These are phyloP conservation scores for Pascua guehoae DNA, from an alignment of 1,284 basidiomycete genomes.

Conservation along the genomic window DNA sequence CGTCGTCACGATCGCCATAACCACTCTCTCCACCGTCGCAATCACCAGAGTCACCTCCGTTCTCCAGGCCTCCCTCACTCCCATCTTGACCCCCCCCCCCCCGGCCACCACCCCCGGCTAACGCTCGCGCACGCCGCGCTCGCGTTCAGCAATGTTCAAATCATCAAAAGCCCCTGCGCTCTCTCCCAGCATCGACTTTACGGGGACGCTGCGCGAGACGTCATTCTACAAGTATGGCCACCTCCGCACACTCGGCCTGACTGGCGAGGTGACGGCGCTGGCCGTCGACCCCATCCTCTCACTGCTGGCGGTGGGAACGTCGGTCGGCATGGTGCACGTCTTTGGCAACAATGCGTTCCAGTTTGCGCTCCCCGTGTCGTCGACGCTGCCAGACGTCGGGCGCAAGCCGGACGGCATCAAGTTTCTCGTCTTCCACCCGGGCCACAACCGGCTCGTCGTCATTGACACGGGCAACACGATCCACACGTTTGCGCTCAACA, in stretches of 20 bases:
- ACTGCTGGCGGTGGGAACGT: slow-evolving; percentile 65
- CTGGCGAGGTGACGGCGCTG: slow-evolving; percentile 58
- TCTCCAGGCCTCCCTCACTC: too few relatives aligned
- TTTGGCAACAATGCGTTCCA: slow-evolving; percentile 42
- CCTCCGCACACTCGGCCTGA: slow-evolving; percentile 41
- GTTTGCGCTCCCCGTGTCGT: slow-evolving; percentile 36
- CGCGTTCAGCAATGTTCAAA: slow-evolving; percentile 38
- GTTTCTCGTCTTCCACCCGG: slow-evolving; percentile 47
- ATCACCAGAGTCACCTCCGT: too few relatives aligned
- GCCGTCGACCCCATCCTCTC: slow-evolving; percentile 69
- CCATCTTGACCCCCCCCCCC: too few relatives aligned
- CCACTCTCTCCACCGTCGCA: too few relatives aligned
- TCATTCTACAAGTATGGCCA: slow-evolving; percentile 48
- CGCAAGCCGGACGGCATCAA: slow-evolving; percentile 26
- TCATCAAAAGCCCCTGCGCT: slow-evolving; percentile 29
- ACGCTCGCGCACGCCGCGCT: too few relatives aligned
- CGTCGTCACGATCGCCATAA: too few relatives aligned
- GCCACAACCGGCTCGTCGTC: slow-evolving; percentile 39
- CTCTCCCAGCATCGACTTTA: slow-evolving; percentile 38
- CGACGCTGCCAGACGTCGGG: slow-evolving; percentile 26
- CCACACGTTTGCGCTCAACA: slow-evolving; percentile 35
- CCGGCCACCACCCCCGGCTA: too few relatives aligned
- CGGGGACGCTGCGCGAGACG: slow-evolving; percentile 41
- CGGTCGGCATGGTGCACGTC: slow-evolving; percentile 42
- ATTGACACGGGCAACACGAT: slow-evolving; percentile 43